Evolutionary conservation across 1,284 basidiomycete genomes (phyloP).

Genomic region (Cryptococcus maquisensis): DNA sequence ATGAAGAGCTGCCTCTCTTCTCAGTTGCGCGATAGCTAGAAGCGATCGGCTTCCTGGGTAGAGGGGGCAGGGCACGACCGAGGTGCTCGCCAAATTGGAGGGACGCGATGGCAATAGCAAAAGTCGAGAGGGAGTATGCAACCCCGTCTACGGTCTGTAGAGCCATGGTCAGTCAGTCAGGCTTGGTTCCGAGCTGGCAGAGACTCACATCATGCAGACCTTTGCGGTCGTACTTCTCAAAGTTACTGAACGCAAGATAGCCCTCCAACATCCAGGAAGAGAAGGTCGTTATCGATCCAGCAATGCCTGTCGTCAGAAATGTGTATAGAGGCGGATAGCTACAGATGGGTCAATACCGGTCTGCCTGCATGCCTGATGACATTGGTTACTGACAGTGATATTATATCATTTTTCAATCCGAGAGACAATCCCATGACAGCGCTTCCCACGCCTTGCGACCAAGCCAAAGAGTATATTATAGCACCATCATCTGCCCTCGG

Average conservation of each 20-base stretch:
- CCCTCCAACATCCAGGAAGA: constrained; percentile 89
- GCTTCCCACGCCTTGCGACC: constrained; percentile 85
- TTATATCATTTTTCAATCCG: constrained; percentile 64
- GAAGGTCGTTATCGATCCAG: constrained; percentile 94
- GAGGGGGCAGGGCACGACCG: constrained; percentile 51
- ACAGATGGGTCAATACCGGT: not conserved
- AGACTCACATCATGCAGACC: constrained; percentile 72
- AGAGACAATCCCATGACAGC: constrained; percentile 81
- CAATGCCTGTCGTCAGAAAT: constrained; percentile 88
- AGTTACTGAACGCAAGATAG: constrained; percentile 81
- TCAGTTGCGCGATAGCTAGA: not conserved
- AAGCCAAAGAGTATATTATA: constrained; percentile 77
- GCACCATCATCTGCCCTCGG: constrained; percentile 52
- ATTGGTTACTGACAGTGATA: constrained; percentile 62
- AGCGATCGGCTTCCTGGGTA: constrained; percentile 17
- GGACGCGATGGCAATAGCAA: constrained; percentile 60
- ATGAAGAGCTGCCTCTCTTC: not conserved
- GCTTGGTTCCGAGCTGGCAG: not conserved
- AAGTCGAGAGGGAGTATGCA: constrained; percentile 73
- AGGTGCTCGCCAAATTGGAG: constrained; percentile 39
- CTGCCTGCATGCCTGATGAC: too few species aligned
- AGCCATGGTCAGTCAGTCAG: constrained; percentile 3
- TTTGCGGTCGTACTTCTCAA: constrained; percentile 56
- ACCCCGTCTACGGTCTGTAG: constrained; percentile 76
- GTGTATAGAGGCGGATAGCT: constrained; percentile 86